Conservation (phyloP, 2,329 filamentous ascomycete genomes). For the Apiospora pterosperma region DNA sequence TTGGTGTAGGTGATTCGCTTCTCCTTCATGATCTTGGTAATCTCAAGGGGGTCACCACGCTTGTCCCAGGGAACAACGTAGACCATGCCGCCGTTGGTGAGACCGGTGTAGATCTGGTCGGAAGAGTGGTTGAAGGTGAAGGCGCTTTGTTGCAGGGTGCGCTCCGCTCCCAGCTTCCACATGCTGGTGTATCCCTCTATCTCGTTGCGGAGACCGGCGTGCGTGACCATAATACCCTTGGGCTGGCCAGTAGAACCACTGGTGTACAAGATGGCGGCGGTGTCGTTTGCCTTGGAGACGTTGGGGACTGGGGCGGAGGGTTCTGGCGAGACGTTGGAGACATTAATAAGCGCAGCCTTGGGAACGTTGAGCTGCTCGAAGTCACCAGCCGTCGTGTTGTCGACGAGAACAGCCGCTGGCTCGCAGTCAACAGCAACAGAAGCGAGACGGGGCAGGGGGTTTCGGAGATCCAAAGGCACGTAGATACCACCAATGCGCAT, state of each 20-base stretch:
- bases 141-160: constrained; percentile 4
- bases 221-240: constrained; percentile 8
- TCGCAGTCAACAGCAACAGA: neutral
- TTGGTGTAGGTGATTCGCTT: constrained; percentile 13
- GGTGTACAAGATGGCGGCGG: constrained; percentile 5
- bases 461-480: neutral
- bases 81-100: constrained; percentile 4
- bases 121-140: constrained; percentile 7
- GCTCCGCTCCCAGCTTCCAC: constrained; percentile 46
- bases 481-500: neutral
- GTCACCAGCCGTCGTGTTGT: constrained; percentile 3
- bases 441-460: constrained; percentile 6
- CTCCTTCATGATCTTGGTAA: neutral
- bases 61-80: constrained; percentile 4
- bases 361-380: neutral
- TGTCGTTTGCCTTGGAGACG: neutral
- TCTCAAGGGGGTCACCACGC: neutral
- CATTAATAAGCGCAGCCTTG: neutral
- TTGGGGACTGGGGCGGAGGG: too few species aligned
- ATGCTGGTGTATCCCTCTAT: neutral
- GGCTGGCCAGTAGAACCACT: constrained; percentile 10
- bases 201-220: neutral
- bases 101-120: constrained; percentile 1
- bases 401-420: constrained; percentile 1
- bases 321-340: neutral